Conservation (phyloP, 2,329 filamentous ascomycete species). For the Fusarium papillatum region DNA sequence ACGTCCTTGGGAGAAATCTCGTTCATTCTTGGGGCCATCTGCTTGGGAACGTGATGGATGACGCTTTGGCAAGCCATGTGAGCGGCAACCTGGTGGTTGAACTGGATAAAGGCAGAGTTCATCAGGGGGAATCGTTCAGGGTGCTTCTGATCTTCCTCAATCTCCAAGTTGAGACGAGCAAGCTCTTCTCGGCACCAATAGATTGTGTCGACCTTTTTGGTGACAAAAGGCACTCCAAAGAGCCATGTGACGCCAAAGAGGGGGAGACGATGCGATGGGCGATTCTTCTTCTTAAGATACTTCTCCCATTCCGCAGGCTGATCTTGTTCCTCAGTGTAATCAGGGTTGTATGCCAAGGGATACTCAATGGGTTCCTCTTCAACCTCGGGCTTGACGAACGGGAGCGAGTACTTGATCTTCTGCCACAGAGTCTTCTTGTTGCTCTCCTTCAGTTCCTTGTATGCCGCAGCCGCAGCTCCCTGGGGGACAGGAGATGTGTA, state of each 20-base stretch:
- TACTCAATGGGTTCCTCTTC: slow-evolving; percentile 67
- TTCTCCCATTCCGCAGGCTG: slow-evolving; percentile 83
- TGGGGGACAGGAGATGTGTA: slow-evolving; percentile 74
- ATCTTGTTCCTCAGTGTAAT: slow-evolving; percentile 69
- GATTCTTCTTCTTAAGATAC: slow-evolving; percentile 84
- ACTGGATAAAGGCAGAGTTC: slow-evolving; percentile 98
- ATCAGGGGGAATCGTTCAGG: slow-evolving; percentile 90
- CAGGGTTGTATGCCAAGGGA: slow-evolving; percentile 71
- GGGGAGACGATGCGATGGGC: slow-evolving; percentile 86
- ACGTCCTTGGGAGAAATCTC: slow-evolving; percentile 95
- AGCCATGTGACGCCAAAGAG: slow-evolving; percentile 76
- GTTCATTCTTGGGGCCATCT: slow-evolving; percentile 93
- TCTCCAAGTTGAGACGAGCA: slow-evolving; percentile 90
- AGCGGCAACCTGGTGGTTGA: slow-evolving; percentile 96
- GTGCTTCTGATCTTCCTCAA: slow-evolving; percentile 89
- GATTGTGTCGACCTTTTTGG: slow-evolving; percentile 95
- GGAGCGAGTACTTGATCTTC: slow-evolving; percentile 62
- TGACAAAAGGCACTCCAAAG: slow-evolving; percentile 82
- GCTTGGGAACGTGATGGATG: slow-evolving; percentile 90
- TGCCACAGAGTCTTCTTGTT: slow-evolving; percentile 64
- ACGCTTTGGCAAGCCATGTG: slow-evolving; percentile 98
- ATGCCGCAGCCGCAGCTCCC: slow-evolving; percentile 59
- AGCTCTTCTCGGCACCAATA: slow-evolving; percentile 91
- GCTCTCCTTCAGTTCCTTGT: slow-evolving; percentile 48
- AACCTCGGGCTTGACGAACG: slow-evolving; percentile 59